Conservation (phyloP, 805 yeast species). For the Kuraishia borneana region DNA sequence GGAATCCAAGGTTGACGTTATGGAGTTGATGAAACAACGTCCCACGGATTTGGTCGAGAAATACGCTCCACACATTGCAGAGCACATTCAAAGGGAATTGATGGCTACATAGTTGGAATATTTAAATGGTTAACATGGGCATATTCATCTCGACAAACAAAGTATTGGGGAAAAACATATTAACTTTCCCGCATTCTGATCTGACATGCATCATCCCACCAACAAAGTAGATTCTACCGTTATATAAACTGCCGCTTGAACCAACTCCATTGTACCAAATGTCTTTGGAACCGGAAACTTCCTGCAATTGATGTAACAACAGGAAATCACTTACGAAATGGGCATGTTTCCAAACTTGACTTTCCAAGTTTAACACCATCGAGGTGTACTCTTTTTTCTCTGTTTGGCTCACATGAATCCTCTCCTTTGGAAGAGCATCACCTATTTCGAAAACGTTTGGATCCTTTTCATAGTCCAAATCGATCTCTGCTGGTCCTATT, state of each 20-base stretch:
- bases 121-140: neutral
- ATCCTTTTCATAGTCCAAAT: neutral
- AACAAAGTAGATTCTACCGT: neutral
- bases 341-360: slow-evolving; percentile 1
- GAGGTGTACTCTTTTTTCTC: neutral
- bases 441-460: neutral
- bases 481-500: neutral
- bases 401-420: neutral
- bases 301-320: neutral
- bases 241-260: neutral
- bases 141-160: neutral
- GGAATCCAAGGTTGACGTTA: slow-evolving; percentile 3
- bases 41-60: slow-evolving; percentile 2
- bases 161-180: too few relatives aligned
- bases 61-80: slow-evolving; percentile 2
- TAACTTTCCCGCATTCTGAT: too few relatives aligned
- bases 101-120: too few relatives aligned
- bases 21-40: too few relatives aligned
- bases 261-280: neutral
- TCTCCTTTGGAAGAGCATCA: neutral
- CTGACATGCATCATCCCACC: neutral
- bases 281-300: neutral
- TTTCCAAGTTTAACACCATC: neutral
- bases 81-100: neutral
- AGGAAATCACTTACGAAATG: neutral